phyloP scores from a whole-genome alignment of 768 basidiomycete genomes.

The Suillus occidentalis region DNA sequence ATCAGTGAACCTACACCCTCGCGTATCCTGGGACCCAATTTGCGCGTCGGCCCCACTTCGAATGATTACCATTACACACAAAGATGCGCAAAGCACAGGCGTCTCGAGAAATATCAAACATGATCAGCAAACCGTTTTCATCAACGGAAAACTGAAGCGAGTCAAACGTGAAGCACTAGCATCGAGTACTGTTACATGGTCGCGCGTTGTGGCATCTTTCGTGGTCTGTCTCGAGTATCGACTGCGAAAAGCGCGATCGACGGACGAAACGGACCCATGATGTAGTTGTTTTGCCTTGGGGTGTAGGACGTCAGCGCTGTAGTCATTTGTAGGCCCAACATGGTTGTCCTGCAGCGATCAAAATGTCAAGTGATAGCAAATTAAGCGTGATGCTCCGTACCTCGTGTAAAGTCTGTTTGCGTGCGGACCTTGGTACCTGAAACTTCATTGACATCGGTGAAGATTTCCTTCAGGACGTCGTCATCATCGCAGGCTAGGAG shows the following conservation, averaged over 20 bases:
- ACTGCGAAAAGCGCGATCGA: not conserved
- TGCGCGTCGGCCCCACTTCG: too few species aligned
- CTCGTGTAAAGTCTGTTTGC: too few species aligned
- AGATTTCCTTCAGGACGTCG: too few species aligned
- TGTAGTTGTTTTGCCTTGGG: not conserved
- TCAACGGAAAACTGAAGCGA: too few species aligned
- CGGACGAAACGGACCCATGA: not conserved
- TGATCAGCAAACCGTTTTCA: too few species aligned
- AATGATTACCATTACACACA: too few species aligned
- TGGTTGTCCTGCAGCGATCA: not conserved
- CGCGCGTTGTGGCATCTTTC: too few species aligned
- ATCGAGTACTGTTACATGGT: too few species aligned
- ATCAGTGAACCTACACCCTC: not conserved
- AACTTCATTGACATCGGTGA: not conserved
- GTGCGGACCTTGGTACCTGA: not conserved
- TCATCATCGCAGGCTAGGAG: not conserved
- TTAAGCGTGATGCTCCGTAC: not conserved
- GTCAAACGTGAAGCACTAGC: too few species aligned
- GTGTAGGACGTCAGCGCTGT: not conserved
- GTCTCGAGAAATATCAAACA: too few species aligned
- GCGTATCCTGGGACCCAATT: not conserved
- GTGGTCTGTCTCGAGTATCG: not conserved
- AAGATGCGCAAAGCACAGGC: too few species aligned
- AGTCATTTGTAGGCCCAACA: not conserved
- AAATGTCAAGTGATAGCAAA: not conserved